phyloP scores from a whole-genome alignment of 345 rosid genomes.

The Murraya paniculata region DNA sequence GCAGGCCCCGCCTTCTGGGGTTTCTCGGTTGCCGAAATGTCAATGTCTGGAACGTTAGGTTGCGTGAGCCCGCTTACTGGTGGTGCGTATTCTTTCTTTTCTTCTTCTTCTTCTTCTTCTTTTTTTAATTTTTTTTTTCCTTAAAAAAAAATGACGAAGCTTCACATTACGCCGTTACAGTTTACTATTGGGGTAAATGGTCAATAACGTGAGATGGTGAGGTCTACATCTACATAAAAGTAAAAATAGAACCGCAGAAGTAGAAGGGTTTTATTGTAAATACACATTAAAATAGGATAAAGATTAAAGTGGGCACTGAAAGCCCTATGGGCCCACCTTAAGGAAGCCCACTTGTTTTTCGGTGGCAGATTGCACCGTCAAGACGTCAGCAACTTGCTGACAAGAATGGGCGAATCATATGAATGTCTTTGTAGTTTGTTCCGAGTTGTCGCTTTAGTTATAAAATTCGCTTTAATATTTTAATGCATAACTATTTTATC shows the following conservation, averaged over 20 bases:
- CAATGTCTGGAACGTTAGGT: conserved; percentile 56
- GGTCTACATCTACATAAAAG: too few species aligned
- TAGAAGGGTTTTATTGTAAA: background rate
- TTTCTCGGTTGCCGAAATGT: conserved; percentile 67
- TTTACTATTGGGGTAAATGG: background rate
- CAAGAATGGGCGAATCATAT: too few species aligned
- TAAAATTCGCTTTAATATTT: too few species aligned
- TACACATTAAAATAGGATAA: too few species aligned
- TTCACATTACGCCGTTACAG: rapidly evolving
- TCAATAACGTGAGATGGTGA: background rate
- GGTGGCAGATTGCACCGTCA: background rate
- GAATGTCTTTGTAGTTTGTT: too few species aligned
- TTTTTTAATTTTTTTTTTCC: too few species aligned
- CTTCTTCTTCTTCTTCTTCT: too few species aligned
- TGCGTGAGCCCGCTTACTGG: conserved; percentile 89
- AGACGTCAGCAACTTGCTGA: too few species aligned
- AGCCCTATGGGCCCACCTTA: background rate
- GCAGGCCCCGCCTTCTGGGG: conserved; percentile 78
- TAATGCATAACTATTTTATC: too few species aligned
- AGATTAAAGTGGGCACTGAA: background rate
- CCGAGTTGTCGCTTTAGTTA: too few species aligned
- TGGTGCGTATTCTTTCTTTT: conserved; percentile 48
- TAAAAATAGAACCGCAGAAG: background rate
- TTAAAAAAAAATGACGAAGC: too few species aligned
- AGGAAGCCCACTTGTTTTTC: background rate